Evolutionary conservation across 805 yeast genomes (phyloP).

Genomic region (Pichia gijzeniarum): DNA sequence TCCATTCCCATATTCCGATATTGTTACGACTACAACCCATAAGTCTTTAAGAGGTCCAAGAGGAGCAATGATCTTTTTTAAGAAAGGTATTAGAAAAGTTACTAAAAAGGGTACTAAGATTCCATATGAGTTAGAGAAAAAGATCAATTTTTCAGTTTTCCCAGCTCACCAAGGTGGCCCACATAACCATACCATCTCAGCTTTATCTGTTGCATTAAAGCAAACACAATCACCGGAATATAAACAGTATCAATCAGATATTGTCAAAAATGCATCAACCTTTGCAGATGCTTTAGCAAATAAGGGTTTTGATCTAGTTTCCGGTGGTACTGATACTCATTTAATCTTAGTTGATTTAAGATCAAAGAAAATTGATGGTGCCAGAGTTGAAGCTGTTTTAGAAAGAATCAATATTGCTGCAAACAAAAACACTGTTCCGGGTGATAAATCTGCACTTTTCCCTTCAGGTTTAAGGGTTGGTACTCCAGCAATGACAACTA

Average conservation of each 20-base stretch:
- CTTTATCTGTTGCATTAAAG: constrained; percentile 89
- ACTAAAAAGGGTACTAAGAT: constrained; percentile 83
- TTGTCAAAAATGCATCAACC: constrained; percentile 71
- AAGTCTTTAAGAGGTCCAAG: constrained; percentile 98
- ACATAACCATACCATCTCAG: constrained; percentile 95
- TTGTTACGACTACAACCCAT: constrained; percentile 97
- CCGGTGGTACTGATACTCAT: constrained; percentile 94
- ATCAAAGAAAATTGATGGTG: constrained; percentile 83
- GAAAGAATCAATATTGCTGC: constrained; percentile 91
- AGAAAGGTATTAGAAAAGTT: constrained; percentile 84
- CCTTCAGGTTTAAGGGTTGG: constrained; percentile 97
- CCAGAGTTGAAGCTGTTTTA: constrained; percentile 85
- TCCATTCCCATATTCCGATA: constrained; percentile 90
- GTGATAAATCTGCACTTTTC: constrained; percentile 90
- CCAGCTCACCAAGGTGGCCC: constrained; percentile 99
- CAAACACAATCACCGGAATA: constrained; percentile 89
- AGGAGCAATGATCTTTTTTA: constrained; percentile 96
- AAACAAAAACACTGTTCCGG: constrained; percentile 94
- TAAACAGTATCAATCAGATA: constrained; percentile 76
- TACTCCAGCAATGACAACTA: constrained; percentile 97
- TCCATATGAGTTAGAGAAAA: constrained; percentile 80
- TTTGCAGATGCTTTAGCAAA: constrained; percentile 62
- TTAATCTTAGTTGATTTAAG: constrained; percentile 80
- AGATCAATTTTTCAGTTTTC: constrained; percentile 94
- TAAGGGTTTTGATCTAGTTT: constrained; percentile 72